These are phyloP conservation scores for Psilocybe mexicana DNA, from an alignment of 1,284 basidiomycete species.

Conservation along the genomic window DNA sequence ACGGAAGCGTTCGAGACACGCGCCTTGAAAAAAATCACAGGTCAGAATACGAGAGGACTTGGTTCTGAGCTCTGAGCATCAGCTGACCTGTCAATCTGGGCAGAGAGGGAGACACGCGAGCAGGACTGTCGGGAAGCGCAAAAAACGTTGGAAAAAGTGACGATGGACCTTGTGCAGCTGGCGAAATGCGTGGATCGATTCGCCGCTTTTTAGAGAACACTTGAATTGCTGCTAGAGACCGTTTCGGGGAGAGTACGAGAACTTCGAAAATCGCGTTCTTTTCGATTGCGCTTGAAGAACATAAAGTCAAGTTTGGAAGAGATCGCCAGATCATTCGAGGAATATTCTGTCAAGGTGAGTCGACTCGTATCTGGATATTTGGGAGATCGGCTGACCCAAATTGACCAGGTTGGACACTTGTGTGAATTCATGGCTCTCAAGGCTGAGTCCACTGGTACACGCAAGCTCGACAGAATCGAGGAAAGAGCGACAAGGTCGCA, in stretches of 20 bases:
- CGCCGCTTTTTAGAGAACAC: slow-evolving; percentile 11
- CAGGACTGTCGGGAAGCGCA: slow-evolving; percentile 10
- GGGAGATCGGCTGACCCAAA: background rate
- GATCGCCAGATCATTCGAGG: background rate
- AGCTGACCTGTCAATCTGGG: background rate
- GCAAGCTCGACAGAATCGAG: background rate
- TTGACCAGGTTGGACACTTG: background rate
- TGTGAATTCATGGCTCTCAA: background rate
- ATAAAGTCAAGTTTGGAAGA: slow-evolving; percentile 1
- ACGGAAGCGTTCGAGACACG: background rate
- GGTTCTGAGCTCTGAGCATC: background rate
- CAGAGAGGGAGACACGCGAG: background rate
- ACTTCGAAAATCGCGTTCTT: slow-evolving; percentile 5
- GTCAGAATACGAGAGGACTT: background rate
- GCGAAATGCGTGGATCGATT: slow-evolving; percentile 10
- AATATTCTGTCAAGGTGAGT: slow-evolving; percentile 1
- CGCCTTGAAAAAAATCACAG: background rate
- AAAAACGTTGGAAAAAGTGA: slow-evolving; percentile 3
- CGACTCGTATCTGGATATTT: background rate
- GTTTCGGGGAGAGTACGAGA: slow-evolving; percentile 11
- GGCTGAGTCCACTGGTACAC: background rate
- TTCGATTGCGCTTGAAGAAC: slow-evolving; percentile 3
- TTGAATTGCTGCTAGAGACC: slow-evolving; percentile 12
- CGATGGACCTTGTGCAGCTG: slow-evolving; percentile 10
- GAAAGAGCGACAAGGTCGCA: background rate